phyloP scores from a whole-genome alignment of 1,284 basidiomycete genomes.

The Grifola frondosa region DNA sequence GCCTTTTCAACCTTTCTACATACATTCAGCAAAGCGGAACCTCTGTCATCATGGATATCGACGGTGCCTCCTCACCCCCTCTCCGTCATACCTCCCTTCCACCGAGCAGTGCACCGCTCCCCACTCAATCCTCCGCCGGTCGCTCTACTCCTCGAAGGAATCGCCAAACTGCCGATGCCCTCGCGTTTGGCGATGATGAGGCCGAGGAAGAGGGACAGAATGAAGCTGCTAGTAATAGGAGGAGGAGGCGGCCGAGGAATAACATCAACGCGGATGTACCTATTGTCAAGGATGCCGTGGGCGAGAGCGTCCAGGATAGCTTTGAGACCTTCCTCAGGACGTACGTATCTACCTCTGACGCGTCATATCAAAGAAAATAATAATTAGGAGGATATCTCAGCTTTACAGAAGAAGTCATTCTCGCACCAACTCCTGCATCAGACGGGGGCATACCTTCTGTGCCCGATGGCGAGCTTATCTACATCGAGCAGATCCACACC shows the following conservation, averaged over 20 bases:
- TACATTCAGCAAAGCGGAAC: conserved; percentile 18
- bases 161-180: conserved; percentile 55
- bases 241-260: conserved; percentile 35
- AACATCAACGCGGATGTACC: conserved; percentile 70
- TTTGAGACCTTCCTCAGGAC: conserved; percentile 90
- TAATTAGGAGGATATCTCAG: no score
- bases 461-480: conserved; percentile 67
- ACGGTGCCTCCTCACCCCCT: conserved; percentile 43
- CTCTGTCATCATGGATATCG: conserved; percentile 37
- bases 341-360: conserved; percentile 47
- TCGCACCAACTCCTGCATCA: conserved; percentile 74
- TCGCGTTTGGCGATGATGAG: conserved; percentile 60
- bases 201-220: conserved; percentile 46
- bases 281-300: conserved; percentile 87
- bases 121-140: conserved; percentile 44
- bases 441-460: conserved; percentile 59
- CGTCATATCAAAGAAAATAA: no score
- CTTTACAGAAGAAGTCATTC: conserved; percentile 76
- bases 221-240: conserved; percentile 23
- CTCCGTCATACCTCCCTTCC: conserved; percentile 51
- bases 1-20: conserved; percentile 9
- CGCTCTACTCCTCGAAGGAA: conserved; percentile 42
- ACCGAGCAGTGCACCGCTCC: conserved; percentile 65
- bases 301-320: conserved; percentile 88
- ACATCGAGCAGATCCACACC: conserved; percentile 89